These are phyloP conservation scores for Asparagopsis taxiformis DNA, from an alignment of 31 red algal genomes.

Conservation along the genomic window DNA sequence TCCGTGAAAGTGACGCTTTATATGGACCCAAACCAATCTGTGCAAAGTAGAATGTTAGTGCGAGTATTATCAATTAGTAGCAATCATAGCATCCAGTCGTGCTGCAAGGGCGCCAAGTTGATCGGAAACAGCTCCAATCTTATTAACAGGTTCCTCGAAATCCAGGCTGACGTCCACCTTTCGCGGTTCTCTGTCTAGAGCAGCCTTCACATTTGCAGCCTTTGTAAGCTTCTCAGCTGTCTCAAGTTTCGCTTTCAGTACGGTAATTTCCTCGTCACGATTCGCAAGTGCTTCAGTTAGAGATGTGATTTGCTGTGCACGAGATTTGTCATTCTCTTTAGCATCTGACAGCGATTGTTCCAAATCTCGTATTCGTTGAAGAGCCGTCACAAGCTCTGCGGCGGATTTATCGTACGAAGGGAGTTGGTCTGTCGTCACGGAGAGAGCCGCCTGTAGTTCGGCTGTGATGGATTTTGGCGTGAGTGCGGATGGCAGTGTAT, in stretches of 20 bases:
- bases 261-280: conserved; percentile 25
- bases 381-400: conserved; percentile 49
- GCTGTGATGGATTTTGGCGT: too few relatives aligned
- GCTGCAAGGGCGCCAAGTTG: conserved; percentile 34
- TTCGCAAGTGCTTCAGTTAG: conserved; percentile 11
- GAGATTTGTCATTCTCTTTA: neutral
- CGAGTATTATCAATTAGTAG: conserved; percentile 23
- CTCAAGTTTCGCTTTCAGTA: conserved; percentile 23
- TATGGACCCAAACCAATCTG: neutral
- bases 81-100: conserved; percentile 46
- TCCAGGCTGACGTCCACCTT: conserved; percentile 39
- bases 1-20: neutral
- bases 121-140: conserved; percentile 55
- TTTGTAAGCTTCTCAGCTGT: conserved; percentile 24
- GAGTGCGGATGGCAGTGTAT: too few relatives aligned
- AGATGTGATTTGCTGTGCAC: conserved; percentile 7
- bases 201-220: conserved; percentile 38
- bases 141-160: conserved; percentile 60
- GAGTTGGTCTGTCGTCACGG: conserved; percentile 9
- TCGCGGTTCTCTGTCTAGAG: conserved; percentile 26
- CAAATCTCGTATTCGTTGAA: conserved; percentile 47
- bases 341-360: conserved; percentile 28
- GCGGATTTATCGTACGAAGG: conserved; percentile 53
- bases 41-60: neutral
- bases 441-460: conserved; percentile 17